Conservation (phyloP, 768 basidiomycete species). For the Phaeotremella skinneri region DNA sequence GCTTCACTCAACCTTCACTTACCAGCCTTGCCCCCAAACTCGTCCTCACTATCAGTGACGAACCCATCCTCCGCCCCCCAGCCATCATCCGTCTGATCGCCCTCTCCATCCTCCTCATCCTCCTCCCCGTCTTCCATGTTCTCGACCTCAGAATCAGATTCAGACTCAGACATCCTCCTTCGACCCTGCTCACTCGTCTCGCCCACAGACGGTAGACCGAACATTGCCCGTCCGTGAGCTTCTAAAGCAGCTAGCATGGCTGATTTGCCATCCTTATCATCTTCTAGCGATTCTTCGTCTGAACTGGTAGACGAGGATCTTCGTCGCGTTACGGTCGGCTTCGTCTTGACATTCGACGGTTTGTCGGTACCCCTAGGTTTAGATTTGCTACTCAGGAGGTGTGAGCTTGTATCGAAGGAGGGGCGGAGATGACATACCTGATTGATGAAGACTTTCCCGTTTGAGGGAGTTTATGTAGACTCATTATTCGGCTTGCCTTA, state of each 20-base stretch:
- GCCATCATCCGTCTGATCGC: slow-evolving; percentile 35
- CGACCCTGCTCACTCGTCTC: slow-evolving; percentile 22
- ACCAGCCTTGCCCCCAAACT: slow-evolving; percentile 2
- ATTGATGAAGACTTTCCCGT: too few species aligned
- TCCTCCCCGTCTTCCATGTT: slow-evolving; percentile 27
- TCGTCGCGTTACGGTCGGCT: slow-evolving; percentile 7
- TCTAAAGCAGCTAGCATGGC: slow-evolving; percentile 48
- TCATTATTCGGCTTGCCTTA: neutral
- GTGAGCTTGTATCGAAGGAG: too few species aligned
- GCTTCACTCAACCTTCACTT: too few species aligned
- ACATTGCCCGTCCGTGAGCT: slow-evolving; percentile 48
- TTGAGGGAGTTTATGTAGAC: too few species aligned
- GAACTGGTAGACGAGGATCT: neutral
- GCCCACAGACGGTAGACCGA: slow-evolving; percentile 27
- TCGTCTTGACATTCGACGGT: neutral
- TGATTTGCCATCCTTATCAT: slow-evolving; percentile 22
- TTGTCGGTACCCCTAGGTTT: neutral
- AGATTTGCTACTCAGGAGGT: too few species aligned
- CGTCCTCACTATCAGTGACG: slow-evolving; percentile 35
- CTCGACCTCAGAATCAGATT: neutral
- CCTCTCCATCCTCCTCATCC: slow-evolving; percentile 25
- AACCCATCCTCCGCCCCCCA: slow-evolving; percentile 40
- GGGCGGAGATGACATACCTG: too few species aligned
- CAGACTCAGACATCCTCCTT: slow-evolving; percentile 15
- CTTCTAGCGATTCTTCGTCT: slow-evolving; percentile 25